These are phyloP conservation scores for Lobosporangium transversale DNA, from an alignment of 192 early-diverging fungal species.

Conservation along the genomic window DNA sequence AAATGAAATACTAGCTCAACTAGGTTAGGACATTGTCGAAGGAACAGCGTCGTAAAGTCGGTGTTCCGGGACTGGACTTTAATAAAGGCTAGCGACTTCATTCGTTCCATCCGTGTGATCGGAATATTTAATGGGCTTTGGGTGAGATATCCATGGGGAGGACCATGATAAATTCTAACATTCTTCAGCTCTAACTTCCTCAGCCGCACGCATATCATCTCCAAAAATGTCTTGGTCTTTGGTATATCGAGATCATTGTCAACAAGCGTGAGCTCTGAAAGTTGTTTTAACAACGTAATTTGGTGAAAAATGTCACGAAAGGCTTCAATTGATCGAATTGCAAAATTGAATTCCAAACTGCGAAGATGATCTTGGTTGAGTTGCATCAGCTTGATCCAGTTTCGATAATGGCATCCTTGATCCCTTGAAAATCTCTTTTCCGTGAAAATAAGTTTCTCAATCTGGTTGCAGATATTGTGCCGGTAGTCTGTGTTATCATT, in stretches of 20 bases:
- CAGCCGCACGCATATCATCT: slow-evolving; percentile 18
- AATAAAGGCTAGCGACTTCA: slow-evolving; percentile 16
- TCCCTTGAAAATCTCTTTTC: slow-evolving; percentile 24
- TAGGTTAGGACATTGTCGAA: slow-evolving; percentile 34
- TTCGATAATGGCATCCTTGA: slow-evolving; percentile 21
- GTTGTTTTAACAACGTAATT: neutral
- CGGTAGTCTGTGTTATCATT: slow-evolving; percentile 29
- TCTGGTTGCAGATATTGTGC: slow-evolving; percentile 7
- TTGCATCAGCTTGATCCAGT: slow-evolving; percentile 22
- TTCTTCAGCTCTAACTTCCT: slow-evolving; percentile 24
- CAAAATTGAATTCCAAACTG: slow-evolving; percentile 21
- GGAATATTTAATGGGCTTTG: slow-evolving; percentile 1
- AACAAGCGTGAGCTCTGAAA: slow-evolving; percentile 18
- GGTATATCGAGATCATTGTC: slow-evolving; percentile 18
- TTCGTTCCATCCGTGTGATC: slow-evolving; percentile 13
- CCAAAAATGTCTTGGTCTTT: slow-evolving; percentile 19
- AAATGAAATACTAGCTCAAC: slow-evolving; percentile 14
- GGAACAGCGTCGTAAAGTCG: slow-evolving; percentile 14
- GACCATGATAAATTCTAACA: slow-evolving; percentile 18
- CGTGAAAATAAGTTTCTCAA: slow-evolving; percentile 27
- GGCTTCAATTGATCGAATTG: slow-evolving; percentile 14
- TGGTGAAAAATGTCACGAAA: slow-evolving; percentile 20
- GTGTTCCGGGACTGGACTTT: slow-evolving; percentile 7
- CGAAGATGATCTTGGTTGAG: slow-evolving; percentile 11
- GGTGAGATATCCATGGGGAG: neutral